Evolutionary conservation across 208 protist genomes (phyloP), one percentile per base, ranked within the genome.

Genomic region (Borovskyia barvae): DNA sequence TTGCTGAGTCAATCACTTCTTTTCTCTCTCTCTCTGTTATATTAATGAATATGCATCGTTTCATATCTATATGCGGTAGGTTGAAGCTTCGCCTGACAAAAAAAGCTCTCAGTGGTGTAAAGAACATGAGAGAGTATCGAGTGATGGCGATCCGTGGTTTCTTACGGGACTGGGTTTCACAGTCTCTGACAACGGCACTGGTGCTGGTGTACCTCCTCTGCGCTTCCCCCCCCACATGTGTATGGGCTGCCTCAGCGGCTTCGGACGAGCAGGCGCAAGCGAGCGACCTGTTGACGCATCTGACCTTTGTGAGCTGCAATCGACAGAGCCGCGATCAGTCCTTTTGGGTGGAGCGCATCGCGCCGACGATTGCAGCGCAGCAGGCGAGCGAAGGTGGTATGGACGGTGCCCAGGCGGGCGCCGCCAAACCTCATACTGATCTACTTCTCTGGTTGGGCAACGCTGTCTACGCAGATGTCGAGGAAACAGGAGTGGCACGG

Each of bases 361-460:
- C 72, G 4, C 25, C 42, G 24, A 50, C 36, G 1, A 52, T 72
- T 9, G 47, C 57, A 3, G 36, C 32, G 8, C 52, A 74, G 45
- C 26, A 25, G 19, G 33, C n/a, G 19, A 29, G 25, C 12, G 35
- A 25, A 22, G 51, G 36, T 9, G 25, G 14, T 5, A 37, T 24
- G 3, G 25, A 45, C 19, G 15, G 35, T 46, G 24, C 5, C 39
- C 19, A 29, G 48, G 22, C 22, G 35, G 40, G 2, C 3, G 1
- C 3, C 19, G 14, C 2, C 17, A 14, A 48, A 42, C 36, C 60
- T 9, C 43, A 64, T 39, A 78, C 72, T 1, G 83, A 95, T 58
- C 54, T 79, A 40, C 78, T 90, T 11, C 37, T 93, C 28, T 95
- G 85, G 85, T 35, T 84, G 2, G 89, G 89, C 30, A 83, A 91